Percentiles rank a stretch among this genome's conserved stretches.
Conservation (phyloP, 495 filamentous ascomycete species). For the Sabuloglossum arenarium region DNA sequence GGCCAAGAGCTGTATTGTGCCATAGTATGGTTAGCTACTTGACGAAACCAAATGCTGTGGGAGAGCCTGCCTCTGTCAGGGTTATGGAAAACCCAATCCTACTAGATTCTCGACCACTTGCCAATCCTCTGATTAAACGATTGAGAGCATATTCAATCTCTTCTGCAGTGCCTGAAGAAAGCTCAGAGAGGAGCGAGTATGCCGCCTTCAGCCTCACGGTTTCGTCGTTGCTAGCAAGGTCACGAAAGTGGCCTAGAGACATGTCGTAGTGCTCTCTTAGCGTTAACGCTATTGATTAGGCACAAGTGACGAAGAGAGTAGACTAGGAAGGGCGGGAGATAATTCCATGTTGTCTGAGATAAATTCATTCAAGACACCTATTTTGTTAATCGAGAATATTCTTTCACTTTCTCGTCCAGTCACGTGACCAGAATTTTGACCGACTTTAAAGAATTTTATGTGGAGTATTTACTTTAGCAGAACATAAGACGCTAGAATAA, state of each 20-base stretch:
- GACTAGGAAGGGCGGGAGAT: neutral
- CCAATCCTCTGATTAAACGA: constrained; percentile 68
- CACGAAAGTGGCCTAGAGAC: constrained; percentile 26
- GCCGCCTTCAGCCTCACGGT: constrained; percentile 20
- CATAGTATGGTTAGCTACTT: constrained; percentile 2
- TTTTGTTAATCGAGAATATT: too few relatives aligned
- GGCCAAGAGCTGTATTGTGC: constrained; percentile 10
- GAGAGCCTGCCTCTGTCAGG: constrained; percentile 53
- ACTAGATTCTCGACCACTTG: constrained; percentile 76
- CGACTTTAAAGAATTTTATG: too few relatives aligned
- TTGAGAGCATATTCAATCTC: constrained; percentile 20
- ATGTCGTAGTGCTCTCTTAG: constrained; percentile 1
- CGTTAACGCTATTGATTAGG: too few relatives aligned
- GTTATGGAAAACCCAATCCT: constrained; percentile 82
- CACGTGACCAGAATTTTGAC: too few relatives aligned
- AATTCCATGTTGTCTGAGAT: neutral
- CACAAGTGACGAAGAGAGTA: neutral
- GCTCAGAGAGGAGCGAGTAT: constrained; percentile 16
- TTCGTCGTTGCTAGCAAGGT: constrained; percentile 22
- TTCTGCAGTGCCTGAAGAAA: constrained; percentile 13
- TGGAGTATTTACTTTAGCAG: too few relatives aligned
- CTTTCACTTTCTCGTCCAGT: too few relatives aligned
- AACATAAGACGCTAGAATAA: too few relatives aligned
- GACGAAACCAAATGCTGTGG: constrained; percentile 28
- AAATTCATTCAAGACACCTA: too few relatives aligned